Evolutionary conservation across 805 yeast genomes (phyloP), one percentile per base, ranked within the genome.

Genomic region (Candida succiphila): DNA sequence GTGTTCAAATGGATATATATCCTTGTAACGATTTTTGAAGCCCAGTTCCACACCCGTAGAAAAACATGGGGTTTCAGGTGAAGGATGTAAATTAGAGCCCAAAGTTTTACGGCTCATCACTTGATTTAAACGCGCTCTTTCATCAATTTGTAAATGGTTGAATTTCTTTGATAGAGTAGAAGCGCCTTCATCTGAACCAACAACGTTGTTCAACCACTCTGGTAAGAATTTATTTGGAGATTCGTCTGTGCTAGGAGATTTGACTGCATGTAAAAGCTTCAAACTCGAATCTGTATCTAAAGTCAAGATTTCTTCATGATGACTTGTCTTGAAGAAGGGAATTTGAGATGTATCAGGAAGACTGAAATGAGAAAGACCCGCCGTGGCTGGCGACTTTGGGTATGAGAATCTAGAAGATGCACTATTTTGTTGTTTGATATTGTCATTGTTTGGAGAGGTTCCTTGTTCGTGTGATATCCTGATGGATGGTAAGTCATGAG

Each of bases 1-100:
- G 47, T 83, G 89, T 49, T 84, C 94, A 55, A 73, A 88, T 4
- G 95, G 87, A 48, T 82, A 79, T 28, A 88, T 83, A 52, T 88
- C 94, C 46, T 83, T 81, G 61, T 88, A 88, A 38, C 97, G 60
- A 54, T 88, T 86, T 49, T 87, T 87, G 34, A 68, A 55, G 18
- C 94, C 89, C 28, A 76, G 65, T 54, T 86, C 95, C 27, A 87
- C 76, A 6, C 95, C 96, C 5, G 80, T 73, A 24, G 78, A 72
- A 22, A 83, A 69, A 20, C 63, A 51, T 17, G 75, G 73, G 3
- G 58, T 49, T 4, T 51, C 59, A 5, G 48, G 45, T 19, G 38
- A 42, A 4, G 41, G 33, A 8, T 36, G 35, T 1, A 34, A 16
- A 4, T 39, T 45, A n/a, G 32, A 29, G n/a, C 27, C 25, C 10